Base-by-base conservation (phyloP, 345 rosid species). In the Clarkia xantiana region DNA sequence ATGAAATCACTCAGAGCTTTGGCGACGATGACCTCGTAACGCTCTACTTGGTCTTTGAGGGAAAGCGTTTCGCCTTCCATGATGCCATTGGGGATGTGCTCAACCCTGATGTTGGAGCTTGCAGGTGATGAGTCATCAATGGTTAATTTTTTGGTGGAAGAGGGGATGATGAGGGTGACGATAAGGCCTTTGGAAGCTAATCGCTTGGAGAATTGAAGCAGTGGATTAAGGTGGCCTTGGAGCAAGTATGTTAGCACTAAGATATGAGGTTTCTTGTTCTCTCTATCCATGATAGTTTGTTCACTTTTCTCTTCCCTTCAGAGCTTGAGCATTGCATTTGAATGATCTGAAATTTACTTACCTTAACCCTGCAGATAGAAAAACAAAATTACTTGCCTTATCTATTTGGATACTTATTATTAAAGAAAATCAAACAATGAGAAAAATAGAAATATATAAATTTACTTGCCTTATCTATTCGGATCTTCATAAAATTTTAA, bases 191-290 rank as follows among this genome's bases (percentile, higher is more conserved):
- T 73, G 4, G 76, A 67, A 40, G 62, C 67, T 41, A 79, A 49
- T 25, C 79, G 71, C 50, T 68, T 76, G 3, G 72, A 56, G 58
- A 79, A 67, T 53, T 79, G 74, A 44, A 73, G 62, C 65, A 63
- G 60, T 0, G 81, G 79, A 52, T 67, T 76, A 15, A 73, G 55
- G 45, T 76, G 86, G 40, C 86, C 76, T 61, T 67, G 77, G 56
- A 49, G 38, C 18, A 77, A 77, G 20, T 52, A 58, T 0, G 85
- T 67, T 18, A 75, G 13, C 2, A 44, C 56, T 13, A 75, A 14
- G 0, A 68, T 63, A 41, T 79, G 81, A 1, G 23, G 70, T 57
- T 41, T 53, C 2, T 42, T n/a, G 46, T 46, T 13, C 45, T 41
- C n/a, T 57, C 64, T 59, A 44, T 57, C 54, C 52, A 61, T n/a